A percentile compares a stretch with the other conserved stretches of the same genome.
phyloP scores from a whole-genome alignment of 352 stramenopile species.

The Plasmopara viticola region DNA sequence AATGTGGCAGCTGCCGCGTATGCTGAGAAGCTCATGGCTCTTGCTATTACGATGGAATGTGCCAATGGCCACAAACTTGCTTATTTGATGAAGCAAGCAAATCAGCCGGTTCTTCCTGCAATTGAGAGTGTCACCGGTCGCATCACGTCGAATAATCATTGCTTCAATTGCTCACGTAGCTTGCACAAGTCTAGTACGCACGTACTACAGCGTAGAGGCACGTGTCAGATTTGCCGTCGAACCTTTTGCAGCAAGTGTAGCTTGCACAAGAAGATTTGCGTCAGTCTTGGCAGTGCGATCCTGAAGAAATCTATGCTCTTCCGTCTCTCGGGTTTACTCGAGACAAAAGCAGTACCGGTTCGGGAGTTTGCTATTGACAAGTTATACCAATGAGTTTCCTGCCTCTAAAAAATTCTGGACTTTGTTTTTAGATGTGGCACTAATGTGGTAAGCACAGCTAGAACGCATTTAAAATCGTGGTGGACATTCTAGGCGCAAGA shows the following conservation, averaged over 20 bases:
- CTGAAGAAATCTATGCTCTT: constrained; percentile 31
- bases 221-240: constrained; percentile 33
- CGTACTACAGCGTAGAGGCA: constrained; percentile 21
- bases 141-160: constrained; percentile 19
- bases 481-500: no score
- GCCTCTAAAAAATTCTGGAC: no score
- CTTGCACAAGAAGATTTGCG: constrained; percentile 34
- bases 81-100: constrained; percentile 32
- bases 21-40: constrained; percentile 25
- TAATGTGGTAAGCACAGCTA: no score
- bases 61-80: constrained; percentile 35
- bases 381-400: no score
- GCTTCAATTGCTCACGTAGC: constrained; percentile 27
- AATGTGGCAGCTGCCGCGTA: constrained; percentile 20
- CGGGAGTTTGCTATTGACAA: constrained; percentile 20
- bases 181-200: constrained; percentile 28
- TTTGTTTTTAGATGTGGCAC: no score
- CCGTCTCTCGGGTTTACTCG: constrained; percentile 34
- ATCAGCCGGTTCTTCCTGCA: constrained; percentile 11
- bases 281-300: constrained; percentile 21
- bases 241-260: constrained; percentile 34
- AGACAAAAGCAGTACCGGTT: constrained; percentile 32
- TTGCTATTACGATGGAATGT: constrained; percentile 31
- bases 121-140: constrained; percentile 11
- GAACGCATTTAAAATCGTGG: no score